Percentiles rank a stretch among this genome's conserved stretches.
phyloP scores from a whole-genome alignment of 129 eudicot genomes.

The Cynara cardunculus region DNA sequence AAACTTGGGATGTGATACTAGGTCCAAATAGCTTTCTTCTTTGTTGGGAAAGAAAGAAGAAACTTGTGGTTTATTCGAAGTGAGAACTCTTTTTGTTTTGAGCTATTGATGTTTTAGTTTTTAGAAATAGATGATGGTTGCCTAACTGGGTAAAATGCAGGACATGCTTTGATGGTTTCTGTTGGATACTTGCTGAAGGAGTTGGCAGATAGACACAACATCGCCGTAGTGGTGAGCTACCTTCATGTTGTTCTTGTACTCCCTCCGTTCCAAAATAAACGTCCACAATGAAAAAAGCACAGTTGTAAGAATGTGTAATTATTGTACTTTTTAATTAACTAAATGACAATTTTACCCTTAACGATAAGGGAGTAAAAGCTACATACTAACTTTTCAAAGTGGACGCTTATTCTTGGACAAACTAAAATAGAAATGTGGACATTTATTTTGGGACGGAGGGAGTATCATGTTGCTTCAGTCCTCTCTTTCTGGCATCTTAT shows the following conservation, averaged over 20 bases:
- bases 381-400: neutral
- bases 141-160: constrained; percentile 33
- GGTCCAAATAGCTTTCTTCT: too few species aligned
- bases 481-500: neutral
- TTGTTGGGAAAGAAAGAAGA: neutral
- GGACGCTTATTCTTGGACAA: too few species aligned
- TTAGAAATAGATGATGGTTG: neutral
- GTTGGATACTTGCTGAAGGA: constrained; percentile 65
- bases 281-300: neutral
- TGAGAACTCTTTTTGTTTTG: neutral
- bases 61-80: neutral
- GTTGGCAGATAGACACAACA: constrained; percentile 60
- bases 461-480: neutral
- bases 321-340: neutral
- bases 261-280: neutral
- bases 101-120: too few species aligned
- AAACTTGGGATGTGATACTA: too few species aligned
- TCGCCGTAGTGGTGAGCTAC: constrained; percentile 53
- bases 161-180: constrained; percentile 77
- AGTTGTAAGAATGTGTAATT: neutral
- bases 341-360: neutral
- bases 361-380: neutral
- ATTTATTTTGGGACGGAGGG: neutral
- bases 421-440: too few species aligned
- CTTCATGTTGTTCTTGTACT: neutral